phyloP scores from a whole-genome alignment of 331 rosid genomes.

The Spiraea crenata region DNA sequence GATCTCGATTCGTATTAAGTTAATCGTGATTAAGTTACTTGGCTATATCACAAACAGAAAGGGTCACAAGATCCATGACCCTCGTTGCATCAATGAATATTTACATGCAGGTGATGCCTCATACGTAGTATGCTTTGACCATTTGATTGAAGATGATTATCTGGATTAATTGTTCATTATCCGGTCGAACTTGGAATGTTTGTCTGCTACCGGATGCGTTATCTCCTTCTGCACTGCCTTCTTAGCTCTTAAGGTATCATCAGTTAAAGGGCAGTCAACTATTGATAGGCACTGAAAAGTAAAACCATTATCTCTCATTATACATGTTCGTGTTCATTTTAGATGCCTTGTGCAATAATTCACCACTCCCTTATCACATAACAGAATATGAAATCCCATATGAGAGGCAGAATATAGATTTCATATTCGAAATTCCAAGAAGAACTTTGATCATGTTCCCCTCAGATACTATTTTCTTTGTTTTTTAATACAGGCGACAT shows the following conservation, averaged over 20 bases:
- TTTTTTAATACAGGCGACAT: too few relatives aligned
- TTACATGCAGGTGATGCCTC: constrained; percentile 2
- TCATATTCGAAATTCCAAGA: constrained; percentile 31
- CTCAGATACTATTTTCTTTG: constrained; percentile 23
- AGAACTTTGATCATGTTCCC: constrained; percentile 29
- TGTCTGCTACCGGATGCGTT: constrained; percentile 31
- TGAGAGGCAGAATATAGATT: constrained; percentile 13
- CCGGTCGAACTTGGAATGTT: constrained; percentile 25
- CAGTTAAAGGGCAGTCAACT: constrained; percentile 20
- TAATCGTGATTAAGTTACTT: constrained; percentile 4
- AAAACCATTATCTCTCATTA: neutral
- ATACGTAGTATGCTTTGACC: constrained; percentile 11
- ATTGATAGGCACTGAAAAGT: neutral
- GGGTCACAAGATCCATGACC: neutral
- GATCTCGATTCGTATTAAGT: constrained; percentile 1
- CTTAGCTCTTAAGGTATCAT: constrained; percentile 13
- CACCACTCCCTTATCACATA: constrained; percentile 4
- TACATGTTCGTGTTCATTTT: constrained; percentile 3
- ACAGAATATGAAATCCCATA: constrained; percentile 4
- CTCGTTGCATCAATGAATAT: neutral
- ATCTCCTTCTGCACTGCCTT: constrained; percentile 15
- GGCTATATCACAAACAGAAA: neutral
- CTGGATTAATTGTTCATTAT: constrained; percentile 20
- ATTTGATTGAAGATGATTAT: constrained; percentile 25
- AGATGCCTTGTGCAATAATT: constrained; percentile 20